Evolutionary conservation across 805 yeast species (phyloP).

Genomic region (Tetrapisispora phaffii): DNA sequence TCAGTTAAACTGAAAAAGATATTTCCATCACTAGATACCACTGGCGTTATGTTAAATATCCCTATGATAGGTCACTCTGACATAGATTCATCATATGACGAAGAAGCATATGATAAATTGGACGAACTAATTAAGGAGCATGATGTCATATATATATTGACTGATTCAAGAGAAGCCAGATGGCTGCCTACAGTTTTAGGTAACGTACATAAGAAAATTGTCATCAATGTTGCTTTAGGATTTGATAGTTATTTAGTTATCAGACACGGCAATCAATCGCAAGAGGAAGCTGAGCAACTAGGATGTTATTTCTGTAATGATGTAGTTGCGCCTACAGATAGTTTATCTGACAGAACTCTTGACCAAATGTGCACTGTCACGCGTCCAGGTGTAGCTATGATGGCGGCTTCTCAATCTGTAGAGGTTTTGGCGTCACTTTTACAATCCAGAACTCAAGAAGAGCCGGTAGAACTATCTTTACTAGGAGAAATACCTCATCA

Average conservation of each 20-base stretch:
- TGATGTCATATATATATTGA: slow-evolving; percentile 69
- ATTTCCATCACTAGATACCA: slow-evolving; percentile 64
- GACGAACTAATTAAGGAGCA: slow-evolving; percentile 47
- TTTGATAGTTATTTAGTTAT: slow-evolving; percentile 88
- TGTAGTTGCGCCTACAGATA: slow-evolving; percentile 86
- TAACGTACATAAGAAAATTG: slow-evolving; percentile 54
- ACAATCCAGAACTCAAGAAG: slow-evolving; percentile 39
- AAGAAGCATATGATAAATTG: slow-evolving; percentile 43
- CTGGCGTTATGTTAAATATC: slow-evolving; percentile 60
- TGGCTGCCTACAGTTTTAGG: slow-evolving; percentile 95
- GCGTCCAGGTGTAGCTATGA: slow-evolving; percentile 85
- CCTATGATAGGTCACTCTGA: slow-evolving; percentile 96
- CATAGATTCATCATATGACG: slow-evolving; percentile 43
- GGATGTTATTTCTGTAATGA: slow-evolving; percentile 97
- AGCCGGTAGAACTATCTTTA: slow-evolving; percentile 28
- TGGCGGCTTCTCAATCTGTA: slow-evolving; percentile 80
- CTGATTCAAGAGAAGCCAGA: slow-evolving; percentile 92
- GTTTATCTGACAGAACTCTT: slow-evolving; percentile 74
- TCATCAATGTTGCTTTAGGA: slow-evolving; percentile 88
- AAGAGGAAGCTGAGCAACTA: slow-evolving; percentile 32
- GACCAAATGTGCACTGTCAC: slow-evolving; percentile 99
- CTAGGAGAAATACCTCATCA: slow-evolving; percentile 84
- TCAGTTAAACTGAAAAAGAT: slow-evolving; percentile 61
- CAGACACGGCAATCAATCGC: slow-evolving; percentile 65
- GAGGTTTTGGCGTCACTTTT: slow-evolving; percentile 67